Conservation (phyloP, 2,329 filamentous ascomycete species). For the Alternaria arbusti region DNA sequence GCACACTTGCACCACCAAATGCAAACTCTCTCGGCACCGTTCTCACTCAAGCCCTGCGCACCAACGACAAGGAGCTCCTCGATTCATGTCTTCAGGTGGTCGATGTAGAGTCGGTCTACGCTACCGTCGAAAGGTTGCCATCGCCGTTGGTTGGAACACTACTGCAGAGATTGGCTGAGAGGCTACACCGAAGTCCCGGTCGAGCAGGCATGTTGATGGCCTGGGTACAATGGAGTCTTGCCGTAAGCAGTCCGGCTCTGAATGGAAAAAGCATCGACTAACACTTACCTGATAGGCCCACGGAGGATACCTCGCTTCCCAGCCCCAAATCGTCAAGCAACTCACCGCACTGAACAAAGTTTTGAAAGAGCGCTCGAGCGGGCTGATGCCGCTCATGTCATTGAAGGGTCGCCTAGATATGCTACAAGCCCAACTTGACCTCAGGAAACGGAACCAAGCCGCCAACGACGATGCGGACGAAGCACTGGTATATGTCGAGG, state of each 20-base stretch:
- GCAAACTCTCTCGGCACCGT: conserved; percentile 87
- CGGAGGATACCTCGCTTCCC: conserved; percentile 85
- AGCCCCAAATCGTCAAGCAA: conserved; percentile 80
- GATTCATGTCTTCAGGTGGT: conserved; percentile 88
- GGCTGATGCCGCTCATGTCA: conserved; percentile 79
- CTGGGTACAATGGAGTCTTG: conserved; percentile 82
- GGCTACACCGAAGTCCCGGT: conserved; percentile 85
- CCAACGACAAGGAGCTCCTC: conserved; percentile 86
- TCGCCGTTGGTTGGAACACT: conserved; percentile 80
- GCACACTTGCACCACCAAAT: conserved; percentile 66
- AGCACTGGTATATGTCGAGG: conserved; percentile 85
- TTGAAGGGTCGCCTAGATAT: conserved; percentile 96
- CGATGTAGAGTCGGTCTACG: conserved; percentile 77
- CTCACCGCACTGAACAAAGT: conserved; percentile 83
- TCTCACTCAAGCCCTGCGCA: conserved; percentile 90
- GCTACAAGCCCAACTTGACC: conserved; percentile 85
- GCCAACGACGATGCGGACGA: conserved; percentile 70
- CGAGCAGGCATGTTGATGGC: conserved; percentile 88
- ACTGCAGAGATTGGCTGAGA: conserved; percentile 82
- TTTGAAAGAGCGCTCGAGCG: conserved; percentile 82
- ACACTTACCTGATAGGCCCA: conserved; percentile 62
- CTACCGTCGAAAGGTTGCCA: conserved; percentile 89
- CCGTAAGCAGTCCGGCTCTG: neutral
- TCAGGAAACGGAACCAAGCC: conserved; percentile 72
- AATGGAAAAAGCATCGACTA: neutral